Evolutionary conservation across 169 alveolate species (phyloP), one percentile per base, ranked within the genome.

Genomic region (Cardiosporidium cionae): DNA sequence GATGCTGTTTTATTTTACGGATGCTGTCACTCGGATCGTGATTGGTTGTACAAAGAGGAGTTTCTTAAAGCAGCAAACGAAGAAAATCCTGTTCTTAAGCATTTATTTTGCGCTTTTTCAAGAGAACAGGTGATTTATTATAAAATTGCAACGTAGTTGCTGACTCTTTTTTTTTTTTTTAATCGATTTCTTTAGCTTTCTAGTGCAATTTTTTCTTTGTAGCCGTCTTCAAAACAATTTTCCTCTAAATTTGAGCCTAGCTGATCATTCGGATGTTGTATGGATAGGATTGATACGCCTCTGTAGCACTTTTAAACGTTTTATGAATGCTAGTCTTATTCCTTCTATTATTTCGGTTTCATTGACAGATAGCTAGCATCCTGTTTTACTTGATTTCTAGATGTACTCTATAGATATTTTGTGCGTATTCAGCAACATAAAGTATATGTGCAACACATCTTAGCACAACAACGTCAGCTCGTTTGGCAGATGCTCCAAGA

Each of bases 41-140:
- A 70, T 31, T 70, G 34, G 27, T 23, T 70, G 1, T 70, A 52
- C n/a, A 33, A 63, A 31, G 76, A 70, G 7, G 71, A 70, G 31
- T 54, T 70, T 25, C 69, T 52, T 7, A 36, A 31, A 28, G 34
- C 31, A 36, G 62, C 72, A 7, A 31, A 5, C 66, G 44, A 16
- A n/a, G n/a, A 63, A 16, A 63, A 63, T 9, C 9, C 23, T 5
- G 7, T 70, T 9, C 67, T 70, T 32, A 53, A 65, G 0, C 37
- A 70, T 27, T 63, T 70, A n/a, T 52, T 70, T n/a, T 5, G 69
- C 52, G 76, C 76, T 25, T 70, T 70, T 33, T 70, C 76, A 3
- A n/a, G 76, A n/a, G 44, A 70, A 5, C 67, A 65, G 3, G 72
- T 29, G 6, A 67, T 7, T 29, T 7, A 67, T 7, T 9, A 16